A percentile compares a stretch with the other conserved stretches of the same genome.
These are phyloP conservation scores for Neoarthrinium moseri DNA, from an alignment of 2,329 filamentous ascomycete species.

Conservation along the genomic window DNA sequence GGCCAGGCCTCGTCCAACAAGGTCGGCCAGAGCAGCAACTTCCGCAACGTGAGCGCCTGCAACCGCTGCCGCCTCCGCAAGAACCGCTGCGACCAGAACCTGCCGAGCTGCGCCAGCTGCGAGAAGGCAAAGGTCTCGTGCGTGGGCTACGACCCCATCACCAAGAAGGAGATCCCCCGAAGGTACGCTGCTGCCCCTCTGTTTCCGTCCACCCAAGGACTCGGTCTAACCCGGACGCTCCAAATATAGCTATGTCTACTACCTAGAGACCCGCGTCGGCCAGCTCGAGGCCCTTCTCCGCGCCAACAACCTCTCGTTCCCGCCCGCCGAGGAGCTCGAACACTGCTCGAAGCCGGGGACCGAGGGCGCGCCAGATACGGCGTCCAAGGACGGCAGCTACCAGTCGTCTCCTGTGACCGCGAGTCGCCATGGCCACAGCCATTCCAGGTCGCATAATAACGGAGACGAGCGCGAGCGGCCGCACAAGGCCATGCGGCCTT, in stretches of 20 bases:
- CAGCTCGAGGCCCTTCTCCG: slow-evolving; percentile 78
- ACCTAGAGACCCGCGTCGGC: slow-evolving; percentile 81
- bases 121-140: slow-evolving; percentile 91
- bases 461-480: slow-evolving; percentile 53
- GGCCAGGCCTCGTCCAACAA: slow-evolving; percentile 32
- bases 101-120: slow-evolving; percentile 88
- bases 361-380: slow-evolving; percentile 31
- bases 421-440: slow-evolving; percentile 25
- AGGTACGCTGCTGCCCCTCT: slow-evolving; percentile 55
- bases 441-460: slow-evolving; percentile 30
- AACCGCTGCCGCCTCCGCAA: slow-evolving; percentile 90
- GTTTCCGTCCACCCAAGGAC: neutral
- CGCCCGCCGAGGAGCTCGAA: slow-evolving; percentile 69
- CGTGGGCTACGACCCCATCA: slow-evolving; percentile 94
- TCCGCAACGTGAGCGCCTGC: slow-evolving; percentile 89
- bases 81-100: slow-evolving; percentile 90
- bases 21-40: slow-evolving; percentile 61
- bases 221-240: slow-evolving; percentile 6
- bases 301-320: slow-evolving; percentile 68
- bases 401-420: slow-evolving; percentile 30
- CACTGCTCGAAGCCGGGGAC: slow-evolving; percentile 50
- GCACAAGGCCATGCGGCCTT: slow-evolving; percentile 25
- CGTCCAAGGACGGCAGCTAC: slow-evolving; percentile 33
- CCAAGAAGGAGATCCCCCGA: slow-evolving; percentile 90
- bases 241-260: slow-evolving; percentile 77